Conservation (phyloP, 1,139 yeast species). For the Suhomyces maxii region DNA sequence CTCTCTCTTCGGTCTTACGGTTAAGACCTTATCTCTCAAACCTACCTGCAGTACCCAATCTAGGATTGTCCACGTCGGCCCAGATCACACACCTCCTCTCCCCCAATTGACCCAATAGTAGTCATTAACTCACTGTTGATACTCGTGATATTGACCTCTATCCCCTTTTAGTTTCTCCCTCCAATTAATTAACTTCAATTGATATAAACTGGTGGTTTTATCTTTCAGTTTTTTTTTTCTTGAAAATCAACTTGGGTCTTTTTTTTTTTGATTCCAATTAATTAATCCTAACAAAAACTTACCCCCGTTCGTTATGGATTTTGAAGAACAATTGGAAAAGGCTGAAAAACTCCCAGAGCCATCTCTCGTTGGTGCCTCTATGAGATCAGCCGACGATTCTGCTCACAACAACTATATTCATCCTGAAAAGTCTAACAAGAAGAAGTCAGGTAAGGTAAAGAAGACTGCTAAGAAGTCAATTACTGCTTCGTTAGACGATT, state of each 20-base stretch:
- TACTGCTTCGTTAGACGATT: constrained; percentile 54
- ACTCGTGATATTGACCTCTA: too few species aligned
- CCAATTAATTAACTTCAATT: too few species aligned
- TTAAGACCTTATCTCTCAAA: neutral
- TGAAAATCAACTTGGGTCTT: too few species aligned
- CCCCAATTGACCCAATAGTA: neutral
- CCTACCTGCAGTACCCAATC: neutral
- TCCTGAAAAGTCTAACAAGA: constrained; percentile 34
- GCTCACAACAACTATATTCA: constrained; percentile 49
- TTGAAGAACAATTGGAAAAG: constrained; percentile 59
- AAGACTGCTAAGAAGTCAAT: constrained; percentile 19
- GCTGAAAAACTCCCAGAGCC: constrained; percentile 53
- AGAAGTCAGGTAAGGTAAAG: constrained; percentile 11
- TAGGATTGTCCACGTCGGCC: neutral
- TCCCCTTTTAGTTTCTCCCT: too few species aligned
- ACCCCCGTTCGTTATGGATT: constrained; percentile 39
- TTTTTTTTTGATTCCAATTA: too few species aligned
- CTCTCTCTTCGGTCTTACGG: neutral
- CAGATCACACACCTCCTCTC: neutral
- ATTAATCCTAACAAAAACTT: neutral
- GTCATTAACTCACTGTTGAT: too few species aligned
- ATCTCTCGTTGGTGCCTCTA: constrained; percentile 56
- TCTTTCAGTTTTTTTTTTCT: too few species aligned
- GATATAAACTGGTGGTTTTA: too few species aligned
- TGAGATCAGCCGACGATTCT: constrained; percentile 54